These are phyloP conservation scores for Musa beccarii DNA, from an alignment of 176 grass and related monocot genomes.

Conservation along the genomic window DNA sequence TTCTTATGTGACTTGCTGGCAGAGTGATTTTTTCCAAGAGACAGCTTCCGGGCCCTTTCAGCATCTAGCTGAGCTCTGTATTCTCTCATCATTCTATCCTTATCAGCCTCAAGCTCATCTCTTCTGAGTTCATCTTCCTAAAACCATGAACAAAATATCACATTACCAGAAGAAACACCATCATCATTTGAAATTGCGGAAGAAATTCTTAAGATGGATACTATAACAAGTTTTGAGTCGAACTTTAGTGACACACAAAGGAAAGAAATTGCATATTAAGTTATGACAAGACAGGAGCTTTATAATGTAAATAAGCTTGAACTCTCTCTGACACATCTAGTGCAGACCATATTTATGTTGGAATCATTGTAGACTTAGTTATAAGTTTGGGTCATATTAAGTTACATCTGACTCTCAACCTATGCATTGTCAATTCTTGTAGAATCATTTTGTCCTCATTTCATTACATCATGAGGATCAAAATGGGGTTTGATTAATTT, in stretches of 20 bases:
- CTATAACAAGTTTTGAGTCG: not conserved
- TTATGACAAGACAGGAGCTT: too few relatives aligned
- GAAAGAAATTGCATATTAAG: not conserved
- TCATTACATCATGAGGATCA: not conserved
- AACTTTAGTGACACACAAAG: not conserved
- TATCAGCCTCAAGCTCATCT: slow-evolving; percentile 88
- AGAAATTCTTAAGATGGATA: not conserved
- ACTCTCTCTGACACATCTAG: not conserved
- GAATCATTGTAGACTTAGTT: not conserved
- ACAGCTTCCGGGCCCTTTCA: slow-evolving; percentile 81
- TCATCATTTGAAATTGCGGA: not conserved
- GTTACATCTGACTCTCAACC: not conserved
- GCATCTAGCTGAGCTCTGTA: slow-evolving; percentile 98
- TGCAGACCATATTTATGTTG: not conserved
- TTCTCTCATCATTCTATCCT: slow-evolving; percentile 99
- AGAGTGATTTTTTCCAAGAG: slow-evolving; percentile 49
- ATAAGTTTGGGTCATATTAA: not conserved
- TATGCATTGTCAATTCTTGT: not conserved
- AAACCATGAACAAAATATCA: slow-evolving; percentile 3
- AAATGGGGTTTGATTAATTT: not conserved
- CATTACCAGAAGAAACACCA: not conserved
- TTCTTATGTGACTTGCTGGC: slow-evolving; percentile 54
- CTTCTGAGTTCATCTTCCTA: slow-evolving; percentile 95
- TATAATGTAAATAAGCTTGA: too few relatives aligned
- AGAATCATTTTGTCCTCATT: not conserved